Evolutionary conservation across 2,329 filamentous ascomycete genomes (phyloP).

Genomic region (Aspergillus pseudoviridinutans): DNA sequence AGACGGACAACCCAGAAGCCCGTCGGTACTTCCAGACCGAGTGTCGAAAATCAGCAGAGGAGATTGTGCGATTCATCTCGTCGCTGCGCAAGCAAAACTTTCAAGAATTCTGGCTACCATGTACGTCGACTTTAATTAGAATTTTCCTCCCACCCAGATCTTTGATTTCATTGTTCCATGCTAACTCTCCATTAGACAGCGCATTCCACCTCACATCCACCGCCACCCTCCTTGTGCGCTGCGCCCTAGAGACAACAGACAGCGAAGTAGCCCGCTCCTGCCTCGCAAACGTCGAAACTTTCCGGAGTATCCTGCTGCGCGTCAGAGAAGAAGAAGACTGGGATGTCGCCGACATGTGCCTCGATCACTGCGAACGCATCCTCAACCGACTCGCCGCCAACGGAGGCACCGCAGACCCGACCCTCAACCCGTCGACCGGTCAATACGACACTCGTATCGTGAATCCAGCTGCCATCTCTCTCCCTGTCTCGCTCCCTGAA

Average conservation of each 20-base stretch:
- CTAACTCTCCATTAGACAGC: slow-evolving; percentile 34
- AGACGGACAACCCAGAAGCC: slow-evolving; percentile 44
- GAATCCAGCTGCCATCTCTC: slow-evolving; percentile 36
- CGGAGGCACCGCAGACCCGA: slow-evolving; percentile 10
- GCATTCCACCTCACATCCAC: slow-evolving; percentile 53
- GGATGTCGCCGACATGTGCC: slow-evolving; percentile 54
- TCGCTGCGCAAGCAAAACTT: slow-evolving; percentile 46
- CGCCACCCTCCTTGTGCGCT: slow-evolving; percentile 50
- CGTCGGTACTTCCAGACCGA: slow-evolving; percentile 48
- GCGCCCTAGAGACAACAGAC: slow-evolving; percentile 50
- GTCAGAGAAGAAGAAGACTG: slow-evolving; percentile 50
- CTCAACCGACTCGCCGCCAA: slow-evolving; percentile 38
- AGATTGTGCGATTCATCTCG: slow-evolving; percentile 49
- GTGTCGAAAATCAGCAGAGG: slow-evolving; percentile 41
- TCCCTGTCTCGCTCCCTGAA: slow-evolving; percentile 42
- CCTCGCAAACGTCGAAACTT: slow-evolving; percentile 45
- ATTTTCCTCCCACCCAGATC: background rate
- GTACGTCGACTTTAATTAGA: slow-evolving; percentile 23
- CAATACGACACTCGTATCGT: slow-evolving; percentile 27
- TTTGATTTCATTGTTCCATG: background rate
- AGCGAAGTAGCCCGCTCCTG: slow-evolving; percentile 43
- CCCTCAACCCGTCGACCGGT: slow-evolving; percentile 12
- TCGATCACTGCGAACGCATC: slow-evolving; percentile 48
- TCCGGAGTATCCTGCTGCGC: slow-evolving; percentile 46
- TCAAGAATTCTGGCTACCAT: slow-evolving; percentile 51